Evolutionary conservation across 352 stramenopile species (phyloP), one percentile per base, ranked within the genome.

Genomic region (Ophiocytium majus): DNA sequence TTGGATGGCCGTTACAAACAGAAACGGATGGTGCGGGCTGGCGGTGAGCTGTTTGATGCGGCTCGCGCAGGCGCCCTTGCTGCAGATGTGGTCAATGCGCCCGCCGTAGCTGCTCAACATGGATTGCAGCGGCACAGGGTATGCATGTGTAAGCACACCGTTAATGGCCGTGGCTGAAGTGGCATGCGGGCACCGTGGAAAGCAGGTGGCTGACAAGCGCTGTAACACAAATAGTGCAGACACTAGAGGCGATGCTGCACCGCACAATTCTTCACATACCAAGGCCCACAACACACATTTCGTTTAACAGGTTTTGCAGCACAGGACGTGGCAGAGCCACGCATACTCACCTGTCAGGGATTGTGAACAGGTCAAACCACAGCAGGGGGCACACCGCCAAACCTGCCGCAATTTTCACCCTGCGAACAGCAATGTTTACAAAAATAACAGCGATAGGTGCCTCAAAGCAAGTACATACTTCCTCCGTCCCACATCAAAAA

Each of bases 1-100:
- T 78, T 78, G 66, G 14, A 78, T 78, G 35, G 66, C 66, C 32
- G 66, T 78, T 5, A 78, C 32, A 43, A 78, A 78, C 35, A 78
- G 32, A 78, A 43, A 78, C 5, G 66, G 66, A 17, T 5, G 5
- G 17, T 78, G 5, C 32, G 32, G 66, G 32, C 66, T 17, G 5
- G 66, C 35, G 5, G 66, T 78, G 66, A 78, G 66, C 32, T 35
- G 5, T 14, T 43, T 78, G 5, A 78, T 78, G 5, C 66, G 66
- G 5, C 14, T 5, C 5, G 66, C 66, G 14, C 66, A 78, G 14
- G 66, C 66, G 5, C 66, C 66, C 14, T 78, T 78, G 32, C 5
- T 43, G 66, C 66, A 14, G 35, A 78, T 78, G 66, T 78, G 32
- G 17, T 78, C 66, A 5, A 78, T 17, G 32, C 66, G 66, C 17